phyloP scores from a whole-genome alignment of 108 stramenopile species.

The Cyclotella choctawhatcheeana region DNA sequence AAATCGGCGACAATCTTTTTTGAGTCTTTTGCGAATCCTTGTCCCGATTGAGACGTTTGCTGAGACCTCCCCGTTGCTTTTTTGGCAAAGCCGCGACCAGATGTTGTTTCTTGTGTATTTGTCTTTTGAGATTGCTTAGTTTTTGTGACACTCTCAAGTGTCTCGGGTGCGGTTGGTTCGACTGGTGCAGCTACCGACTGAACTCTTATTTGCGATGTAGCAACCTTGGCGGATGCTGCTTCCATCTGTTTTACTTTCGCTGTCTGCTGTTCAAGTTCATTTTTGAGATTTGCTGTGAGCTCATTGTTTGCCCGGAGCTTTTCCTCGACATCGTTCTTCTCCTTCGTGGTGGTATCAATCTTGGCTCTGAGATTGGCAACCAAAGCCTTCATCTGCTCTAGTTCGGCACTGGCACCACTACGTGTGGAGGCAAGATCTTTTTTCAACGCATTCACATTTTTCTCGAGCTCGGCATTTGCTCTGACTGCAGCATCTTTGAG shows the following conservation, averaged over 20 bases:
- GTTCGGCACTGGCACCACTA: slow-evolving; percentile 8
- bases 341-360: slow-evolving; percentile 1
- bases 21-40: not conserved
- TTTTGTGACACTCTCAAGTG: not conserved
- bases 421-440: slow-evolving; percentile 21
- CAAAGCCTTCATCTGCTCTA: slow-evolving; percentile 3
- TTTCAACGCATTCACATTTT: slow-evolving; percentile 16
- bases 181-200: not conserved
- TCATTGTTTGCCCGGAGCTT: slow-evolving; percentile 29
- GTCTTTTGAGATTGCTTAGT: not conserved
- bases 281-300: slow-evolving; percentile 21
- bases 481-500: slow-evolving; percentile 15
- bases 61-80: not conserved
- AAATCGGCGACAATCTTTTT: not conserved
- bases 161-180: not conserved
- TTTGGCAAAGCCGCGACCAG: not conserved
- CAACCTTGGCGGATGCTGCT: not conserved
- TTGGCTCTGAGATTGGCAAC: slow-evolving; percentile 6
- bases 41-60: not conserved
- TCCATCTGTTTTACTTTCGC: slow-evolving; percentile 1
- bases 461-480: slow-evolving; percentile 15
- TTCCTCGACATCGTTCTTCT: slow-evolving; percentile 13
- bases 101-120: not conserved
- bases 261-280: slow-evolving; percentile 12
- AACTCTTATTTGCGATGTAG: not conserved